Evolutionary conservation across 106 monocot species (phyloP).

Genomic region (Dendrobium catenatum): DNA sequence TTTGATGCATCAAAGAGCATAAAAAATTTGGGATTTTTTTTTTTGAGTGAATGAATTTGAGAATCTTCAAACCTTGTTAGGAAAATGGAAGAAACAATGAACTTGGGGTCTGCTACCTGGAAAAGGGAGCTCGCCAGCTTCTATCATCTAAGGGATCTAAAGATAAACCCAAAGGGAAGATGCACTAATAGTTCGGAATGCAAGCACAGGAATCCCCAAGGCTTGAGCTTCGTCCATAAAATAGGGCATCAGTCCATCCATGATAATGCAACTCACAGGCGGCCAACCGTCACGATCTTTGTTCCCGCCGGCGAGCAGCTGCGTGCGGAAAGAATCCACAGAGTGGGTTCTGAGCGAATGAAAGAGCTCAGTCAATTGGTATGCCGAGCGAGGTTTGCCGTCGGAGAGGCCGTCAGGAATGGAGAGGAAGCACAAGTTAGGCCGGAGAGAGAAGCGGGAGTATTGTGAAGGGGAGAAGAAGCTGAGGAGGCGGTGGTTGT

Average conservation of each 20-base stretch:
- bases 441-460: constrained; percentile 4
- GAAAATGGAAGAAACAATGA: no score
- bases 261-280: constrained; percentile 25
- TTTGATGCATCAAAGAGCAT: no score
- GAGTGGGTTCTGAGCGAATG: constrained; percentile 17
- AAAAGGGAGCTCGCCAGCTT: constrained; percentile 15
- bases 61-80: no score
- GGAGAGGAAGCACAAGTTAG: constrained; percentile 28
- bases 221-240: constrained; percentile 24
- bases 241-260: constrained; percentile 27
- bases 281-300: constrained; percentile 7
- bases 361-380: constrained; percentile 13
- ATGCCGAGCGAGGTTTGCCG: not conserved
- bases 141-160: not conserved
- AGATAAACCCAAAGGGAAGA: no score
- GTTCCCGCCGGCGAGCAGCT: not conserved
- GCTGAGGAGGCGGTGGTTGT: not conserved
- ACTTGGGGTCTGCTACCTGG: no score
- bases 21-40: no score
- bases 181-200: constrained; percentile 1
- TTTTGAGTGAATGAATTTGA: no score
- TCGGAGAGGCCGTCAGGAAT: constrained; percentile 44
- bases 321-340: not conserved
- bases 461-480: no score
- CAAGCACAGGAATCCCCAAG: constrained; percentile 32